Conservation (phyloP, 2,329 filamentous ascomycete genomes). For the Dissoconium aciculare region DNA sequence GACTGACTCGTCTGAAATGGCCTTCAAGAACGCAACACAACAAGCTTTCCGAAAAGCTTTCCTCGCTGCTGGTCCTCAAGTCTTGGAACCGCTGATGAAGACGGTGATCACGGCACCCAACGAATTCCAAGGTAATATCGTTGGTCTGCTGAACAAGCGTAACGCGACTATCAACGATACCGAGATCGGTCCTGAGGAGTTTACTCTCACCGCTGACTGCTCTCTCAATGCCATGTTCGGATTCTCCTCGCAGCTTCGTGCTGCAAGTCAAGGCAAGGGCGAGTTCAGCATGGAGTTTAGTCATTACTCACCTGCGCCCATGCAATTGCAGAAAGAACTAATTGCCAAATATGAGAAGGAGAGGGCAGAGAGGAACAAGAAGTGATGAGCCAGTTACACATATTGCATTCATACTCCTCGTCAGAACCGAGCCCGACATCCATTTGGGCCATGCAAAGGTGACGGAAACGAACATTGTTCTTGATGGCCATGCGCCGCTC, state of each 20-base stretch:
- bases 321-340: conserved; percentile 72
- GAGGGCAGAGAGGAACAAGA: conserved; percentile 49
- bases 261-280: conserved; percentile 92
- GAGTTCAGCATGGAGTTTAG: conserved; percentile 99
- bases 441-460: too few relatives aligned
- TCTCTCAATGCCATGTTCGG: conserved; percentile 96
- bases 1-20: conserved; percentile 92
- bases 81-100: conserved; percentile 96
- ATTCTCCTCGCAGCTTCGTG: conserved; percentile 79
- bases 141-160: conserved; percentile 91
- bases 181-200: conserved; percentile 85
- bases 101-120: conserved; percentile 88
- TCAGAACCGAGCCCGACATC: too few relatives aligned
- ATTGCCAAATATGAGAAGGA: conserved; percentile 54
- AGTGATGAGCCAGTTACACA: too few relatives aligned
- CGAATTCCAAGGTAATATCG: conserved; percentile 94
- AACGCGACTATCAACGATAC: conserved; percentile 91
- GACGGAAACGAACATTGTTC: too few relatives aligned
- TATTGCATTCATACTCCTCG: too few relatives aligned
- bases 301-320: conserved; percentile 77
- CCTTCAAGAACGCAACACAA: conserved; percentile 87
- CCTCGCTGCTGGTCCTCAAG: conserved; percentile 59
- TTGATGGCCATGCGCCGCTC: too few relatives aligned
- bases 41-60: conserved; percentile 96
- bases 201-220: conserved; percentile 82